These are phyloP conservation scores for Gonium pectorale DNA, from an alignment of 139 green algal genomes.

Conservation along the genomic window DNA sequence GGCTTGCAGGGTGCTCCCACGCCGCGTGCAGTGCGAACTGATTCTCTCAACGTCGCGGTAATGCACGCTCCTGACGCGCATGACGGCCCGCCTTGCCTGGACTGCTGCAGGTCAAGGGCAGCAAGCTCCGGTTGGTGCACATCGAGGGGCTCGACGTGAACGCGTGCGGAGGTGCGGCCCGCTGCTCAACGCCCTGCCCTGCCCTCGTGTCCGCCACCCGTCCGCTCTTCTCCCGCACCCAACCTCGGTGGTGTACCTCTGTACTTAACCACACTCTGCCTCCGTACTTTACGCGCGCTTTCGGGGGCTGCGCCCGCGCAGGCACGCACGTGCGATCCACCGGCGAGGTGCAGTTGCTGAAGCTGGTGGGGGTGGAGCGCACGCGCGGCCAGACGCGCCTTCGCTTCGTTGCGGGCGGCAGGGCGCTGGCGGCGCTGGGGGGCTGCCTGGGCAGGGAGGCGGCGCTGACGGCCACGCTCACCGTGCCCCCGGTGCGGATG, in stretches of 20 bases:
- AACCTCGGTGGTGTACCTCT: no score
- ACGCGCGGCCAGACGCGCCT: background rate
- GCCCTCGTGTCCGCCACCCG: no score
- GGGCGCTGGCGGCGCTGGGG: conserved; percentile 34
- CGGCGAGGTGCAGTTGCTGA: conserved; percentile 32
- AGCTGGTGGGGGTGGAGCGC: conserved; percentile 39
- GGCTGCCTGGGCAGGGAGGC: conserved; percentile 30
- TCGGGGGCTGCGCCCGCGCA: conserved; percentile 7
- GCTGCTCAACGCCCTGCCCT: no score
- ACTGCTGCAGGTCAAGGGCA: conserved; percentile 35
- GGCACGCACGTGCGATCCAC: conserved; percentile 39
- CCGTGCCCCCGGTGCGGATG: conserved; percentile 8
- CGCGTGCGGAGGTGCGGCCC: conserved; percentile 39
- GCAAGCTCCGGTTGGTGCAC: conserved; percentile 27
- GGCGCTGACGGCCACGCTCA: conserved; percentile 20
- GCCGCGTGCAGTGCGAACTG: no score
- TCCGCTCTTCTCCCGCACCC: no score
- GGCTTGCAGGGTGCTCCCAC: background rate
- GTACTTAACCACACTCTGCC: no score
- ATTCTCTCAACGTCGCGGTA: no score
- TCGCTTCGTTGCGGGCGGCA: conserved; percentile 8
- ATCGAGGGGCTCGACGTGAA: conserved; percentile 43
- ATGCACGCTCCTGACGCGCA: no score
- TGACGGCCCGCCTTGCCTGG: no score
- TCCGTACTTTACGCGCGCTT: no score